Conservation (phyloP, 257 asterid species). For the Capsicum chinense region DNA sequence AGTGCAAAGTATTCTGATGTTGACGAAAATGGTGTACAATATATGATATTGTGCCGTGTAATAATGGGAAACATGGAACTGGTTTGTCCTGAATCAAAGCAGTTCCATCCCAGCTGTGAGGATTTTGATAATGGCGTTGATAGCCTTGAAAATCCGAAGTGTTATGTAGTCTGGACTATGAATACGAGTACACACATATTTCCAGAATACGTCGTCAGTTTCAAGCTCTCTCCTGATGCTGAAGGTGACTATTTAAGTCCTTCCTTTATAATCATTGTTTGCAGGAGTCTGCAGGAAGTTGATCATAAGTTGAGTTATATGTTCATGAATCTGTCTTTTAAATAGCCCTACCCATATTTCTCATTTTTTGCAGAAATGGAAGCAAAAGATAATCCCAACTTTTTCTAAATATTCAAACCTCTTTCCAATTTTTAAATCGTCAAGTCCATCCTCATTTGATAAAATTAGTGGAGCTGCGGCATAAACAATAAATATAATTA, state of each 20-base stretch:
- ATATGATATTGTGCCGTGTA: slow-evolving; percentile 64
- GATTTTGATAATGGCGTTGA: slow-evolving; percentile 93
- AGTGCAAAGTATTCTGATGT: slow-evolving; percentile 72
- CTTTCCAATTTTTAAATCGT: neutral
- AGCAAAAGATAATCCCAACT: neutral
- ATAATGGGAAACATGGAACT: slow-evolving; percentile 75
- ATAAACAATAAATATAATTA: neutral
- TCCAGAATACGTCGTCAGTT: slow-evolving; percentile 83
- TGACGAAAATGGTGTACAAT: slow-evolving; percentile 81
- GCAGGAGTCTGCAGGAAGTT: neutral
- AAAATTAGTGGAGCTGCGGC: neutral
- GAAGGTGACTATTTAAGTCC: slow-evolving; percentile 52
- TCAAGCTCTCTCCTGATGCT: slow-evolving; percentile 66
- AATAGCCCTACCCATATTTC: neutral
- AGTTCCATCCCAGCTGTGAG: slow-evolving; percentile 87
- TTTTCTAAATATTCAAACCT: neutral
- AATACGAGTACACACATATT: slow-evolving; percentile 76
- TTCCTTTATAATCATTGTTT: neutral
- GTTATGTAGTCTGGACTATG: slow-evolving; percentile 82
- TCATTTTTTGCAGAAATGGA: slow-evolving; percentile 18
- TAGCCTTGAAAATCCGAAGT: slow-evolving; percentile 67
- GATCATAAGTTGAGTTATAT: neutral
- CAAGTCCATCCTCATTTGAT: neutral
- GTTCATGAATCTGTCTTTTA: neutral
- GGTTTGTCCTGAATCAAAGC: slow-evolving; percentile 72